A percentile compares a stretch with the other conserved stretches of the same genome.
Evolutionary conservation across 2,329 filamentous ascomycete species (phyloP).

Genomic region (Xylaria sp.): DNA sequence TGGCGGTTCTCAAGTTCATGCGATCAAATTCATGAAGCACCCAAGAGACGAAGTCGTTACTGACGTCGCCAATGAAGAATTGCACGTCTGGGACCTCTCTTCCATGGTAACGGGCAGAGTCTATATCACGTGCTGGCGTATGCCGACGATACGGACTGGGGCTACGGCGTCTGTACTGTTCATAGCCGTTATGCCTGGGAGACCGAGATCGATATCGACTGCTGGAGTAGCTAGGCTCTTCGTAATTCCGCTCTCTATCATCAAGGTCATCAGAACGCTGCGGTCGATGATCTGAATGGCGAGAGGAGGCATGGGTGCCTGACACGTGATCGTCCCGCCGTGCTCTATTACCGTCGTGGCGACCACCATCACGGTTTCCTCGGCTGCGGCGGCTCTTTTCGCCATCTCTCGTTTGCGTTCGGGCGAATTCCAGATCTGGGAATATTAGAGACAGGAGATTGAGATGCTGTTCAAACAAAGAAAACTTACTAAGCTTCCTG

Average conservation of each 20-base stretch:
- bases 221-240: slow-evolving; percentile 52
- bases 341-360: slow-evolving; percentile 45
- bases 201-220: slow-evolving; percentile 76
- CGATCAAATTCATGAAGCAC: slow-evolving; percentile 80
- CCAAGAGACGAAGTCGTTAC: slow-evolving; percentile 83
- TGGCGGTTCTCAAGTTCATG: slow-evolving; percentile 78
- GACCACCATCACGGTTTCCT: slow-evolving; percentile 60
- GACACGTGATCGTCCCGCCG: slow-evolving; percentile 47
- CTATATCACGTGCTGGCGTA: slow-evolving; percentile 67
- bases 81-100: slow-evolving; percentile 89
- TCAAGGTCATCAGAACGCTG: slow-evolving; percentile 49
- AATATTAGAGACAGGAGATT: slow-evolving; percentile 29
- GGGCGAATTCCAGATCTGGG: slow-evolving; percentile 88
- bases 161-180: slow-evolving; percentile 73
- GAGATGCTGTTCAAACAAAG: background rate
- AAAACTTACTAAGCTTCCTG: slow-evolving; percentile 88
- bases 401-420: slow-evolving; percentile 82
- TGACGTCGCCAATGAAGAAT: slow-evolving; percentile 82
- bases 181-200: slow-evolving; percentile 60
- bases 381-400: slow-evolving; percentile 69
- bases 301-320: slow-evolving; percentile 43
- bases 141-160: slow-evolving; percentile 70
- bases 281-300: slow-evolving; percentile 50
- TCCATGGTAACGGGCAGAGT: slow-evolving; percentile 78
- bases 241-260: slow-evolving; percentile 53